Evolutionary conservation across 176 grass and related monocot genomes (phyloP).

Genomic region (Triticum monococcum): DNA sequence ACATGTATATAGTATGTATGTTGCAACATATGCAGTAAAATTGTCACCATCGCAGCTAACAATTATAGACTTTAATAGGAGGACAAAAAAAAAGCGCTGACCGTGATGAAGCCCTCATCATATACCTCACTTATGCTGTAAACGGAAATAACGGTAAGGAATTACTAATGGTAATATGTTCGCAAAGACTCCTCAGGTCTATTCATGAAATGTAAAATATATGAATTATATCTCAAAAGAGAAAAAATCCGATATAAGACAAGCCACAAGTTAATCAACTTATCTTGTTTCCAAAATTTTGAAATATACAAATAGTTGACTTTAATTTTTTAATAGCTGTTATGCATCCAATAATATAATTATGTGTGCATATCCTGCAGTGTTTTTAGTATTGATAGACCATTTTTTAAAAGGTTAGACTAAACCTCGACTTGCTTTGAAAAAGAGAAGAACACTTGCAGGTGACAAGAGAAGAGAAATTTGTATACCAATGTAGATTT

Average conservation of each 20-base stretch:
- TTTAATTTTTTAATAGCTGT: background rate
- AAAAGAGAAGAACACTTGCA: background rate
- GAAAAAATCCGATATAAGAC: background rate
- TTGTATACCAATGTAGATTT: background rate
- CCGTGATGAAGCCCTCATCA: background rate
- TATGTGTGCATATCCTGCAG: background rate
- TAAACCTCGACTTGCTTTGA: background rate
- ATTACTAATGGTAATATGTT: too few relatives aligned
- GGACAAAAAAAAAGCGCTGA: background rate
- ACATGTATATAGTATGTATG: background rate
- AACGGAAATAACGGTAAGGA: background rate
- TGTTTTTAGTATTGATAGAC: background rate
- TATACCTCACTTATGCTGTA: background rate
- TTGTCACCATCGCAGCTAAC: background rate
- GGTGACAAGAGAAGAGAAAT: background rate
- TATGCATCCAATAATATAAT: background rate
- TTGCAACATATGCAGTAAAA: background rate
- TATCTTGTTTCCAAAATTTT: background rate
- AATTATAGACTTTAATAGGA: background rate
- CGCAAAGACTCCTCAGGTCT: too few relatives aligned
- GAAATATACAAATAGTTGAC: background rate
- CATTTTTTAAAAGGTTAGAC: background rate
- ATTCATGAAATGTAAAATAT: background rate
- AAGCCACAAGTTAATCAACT: background rate
- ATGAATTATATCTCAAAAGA: background rate